Conservation (phyloP, 2,329 filamentous ascomycete species). For the Canariomyces notabilis region DNA sequence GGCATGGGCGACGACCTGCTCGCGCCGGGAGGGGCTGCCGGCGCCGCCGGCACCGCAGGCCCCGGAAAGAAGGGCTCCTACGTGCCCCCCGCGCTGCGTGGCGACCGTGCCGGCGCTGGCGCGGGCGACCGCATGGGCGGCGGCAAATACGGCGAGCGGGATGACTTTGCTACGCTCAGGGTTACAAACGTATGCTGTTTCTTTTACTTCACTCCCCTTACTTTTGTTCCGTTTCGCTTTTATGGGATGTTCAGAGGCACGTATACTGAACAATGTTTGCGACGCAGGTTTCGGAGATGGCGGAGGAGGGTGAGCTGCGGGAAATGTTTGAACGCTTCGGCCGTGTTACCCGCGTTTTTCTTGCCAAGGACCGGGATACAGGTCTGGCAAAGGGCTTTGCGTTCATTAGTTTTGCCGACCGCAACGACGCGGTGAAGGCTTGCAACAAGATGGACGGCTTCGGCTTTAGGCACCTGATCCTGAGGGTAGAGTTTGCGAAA, state of each 20-base stretch:
- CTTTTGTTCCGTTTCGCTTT: slow-evolving; percentile 4
- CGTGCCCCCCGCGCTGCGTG: slow-evolving; percentile 88
- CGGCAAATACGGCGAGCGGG: slow-evolving; percentile 82
- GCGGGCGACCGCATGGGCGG: slow-evolving; percentile 77
- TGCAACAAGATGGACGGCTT: slow-evolving; percentile 98
- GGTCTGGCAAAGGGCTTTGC: slow-evolving; percentile 96
- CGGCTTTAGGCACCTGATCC: slow-evolving; percentile 81
- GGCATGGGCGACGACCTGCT: slow-evolving; percentile 48
- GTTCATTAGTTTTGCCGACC: slow-evolving; percentile 94
- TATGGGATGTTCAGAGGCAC: too few relatives aligned
- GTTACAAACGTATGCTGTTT: slow-evolving; percentile 82
- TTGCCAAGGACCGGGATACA: slow-evolving; percentile 96
- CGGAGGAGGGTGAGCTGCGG: slow-evolving; percentile 89
- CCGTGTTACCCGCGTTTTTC: slow-evolving; percentile 92
- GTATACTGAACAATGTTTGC: slow-evolving; percentile 26
- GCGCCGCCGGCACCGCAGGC: slow-evolving; percentile 54
- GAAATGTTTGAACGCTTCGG: slow-evolving; percentile 98
- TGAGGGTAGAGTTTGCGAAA: slow-evolving; percentile 85
- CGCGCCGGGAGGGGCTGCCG: slow-evolving; percentile 39
- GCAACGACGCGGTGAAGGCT: slow-evolving; percentile 82
- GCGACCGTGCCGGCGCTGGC: slow-evolving; percentile 54
- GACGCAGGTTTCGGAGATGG: slow-evolving; percentile 89
- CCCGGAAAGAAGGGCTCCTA: slow-evolving; percentile 75
- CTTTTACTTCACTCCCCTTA: background rate
- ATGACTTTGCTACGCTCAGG: slow-evolving; percentile 91